A percentile compares a stretch with the other conserved stretches of the same genome.
Conservation (phyloP, 2,329 filamentous ascomycete species). For the Fusarium sp. region DNA sequence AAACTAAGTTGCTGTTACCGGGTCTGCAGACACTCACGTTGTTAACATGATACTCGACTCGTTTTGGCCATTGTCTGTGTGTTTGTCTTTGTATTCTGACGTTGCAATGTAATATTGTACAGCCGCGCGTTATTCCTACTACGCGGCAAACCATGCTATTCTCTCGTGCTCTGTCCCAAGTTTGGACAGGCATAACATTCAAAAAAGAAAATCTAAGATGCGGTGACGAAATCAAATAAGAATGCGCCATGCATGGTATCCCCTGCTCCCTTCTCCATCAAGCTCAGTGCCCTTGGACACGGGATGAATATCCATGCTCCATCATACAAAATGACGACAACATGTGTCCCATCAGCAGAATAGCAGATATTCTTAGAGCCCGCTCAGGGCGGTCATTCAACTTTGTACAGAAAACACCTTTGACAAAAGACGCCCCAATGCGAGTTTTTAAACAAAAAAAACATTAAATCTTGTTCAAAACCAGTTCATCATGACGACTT, state of each 20-base stretch:
- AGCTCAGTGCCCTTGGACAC: slow-evolving; percentile 6
- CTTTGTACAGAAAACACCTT: slow-evolving; percentile 19
- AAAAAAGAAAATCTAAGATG: slow-evolving; percentile 24
- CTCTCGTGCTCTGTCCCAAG: slow-evolving; percentile 2
- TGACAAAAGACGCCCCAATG: slow-evolving; percentile 15
- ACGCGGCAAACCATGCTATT: not conserved
- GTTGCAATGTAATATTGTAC: slow-evolving; percentile 6
- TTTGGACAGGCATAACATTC: not conserved
- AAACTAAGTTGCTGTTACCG: not conserved
- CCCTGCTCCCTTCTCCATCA: slow-evolving; percentile 26
- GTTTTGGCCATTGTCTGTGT: not conserved
- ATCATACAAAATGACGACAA: slow-evolving; percentile 8
- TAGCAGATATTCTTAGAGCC: slow-evolving; percentile 26
- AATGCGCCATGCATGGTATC: slow-evolving; percentile 29
- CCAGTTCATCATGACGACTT: slow-evolving; percentile 24
- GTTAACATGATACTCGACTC: slow-evolving; percentile 16
- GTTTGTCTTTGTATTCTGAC: not conserved
- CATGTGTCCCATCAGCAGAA: slow-evolving; percentile 8
- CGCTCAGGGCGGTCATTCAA: slow-evolving; percentile 20
- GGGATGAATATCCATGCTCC: slow-evolving; percentile 5
- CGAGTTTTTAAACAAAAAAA: slow-evolving; percentile 10
- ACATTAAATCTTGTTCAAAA: slow-evolving; percentile 20
- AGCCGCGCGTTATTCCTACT: not conserved
- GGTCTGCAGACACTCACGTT: not conserved
- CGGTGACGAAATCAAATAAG: slow-evolving; percentile 35